Conservation (phyloP, 2,329 filamentous ascomycete genomes). For the Epichloe gansuensis region DNA sequence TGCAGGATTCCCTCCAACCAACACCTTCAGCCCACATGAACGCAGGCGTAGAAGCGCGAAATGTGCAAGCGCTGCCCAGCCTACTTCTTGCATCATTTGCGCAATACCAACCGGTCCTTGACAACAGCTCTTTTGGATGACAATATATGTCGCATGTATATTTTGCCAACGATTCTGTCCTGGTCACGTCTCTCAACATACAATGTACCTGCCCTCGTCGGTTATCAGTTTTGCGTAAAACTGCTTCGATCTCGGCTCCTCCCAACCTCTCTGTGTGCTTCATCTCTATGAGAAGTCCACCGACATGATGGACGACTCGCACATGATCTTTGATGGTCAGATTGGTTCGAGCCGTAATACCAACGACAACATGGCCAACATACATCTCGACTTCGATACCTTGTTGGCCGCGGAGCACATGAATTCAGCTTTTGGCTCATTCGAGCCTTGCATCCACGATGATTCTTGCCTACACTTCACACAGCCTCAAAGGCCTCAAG, state of each 20-base stretch:
- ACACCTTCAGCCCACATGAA: slow-evolving; percentile 1
- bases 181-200: too few relatives aligned
- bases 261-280: background rate
- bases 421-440: slow-evolving; percentile 15
- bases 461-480: slow-evolving; percentile 19
- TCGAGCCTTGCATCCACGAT: slow-evolving; percentile 18
- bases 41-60: background rate
- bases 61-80: background rate
- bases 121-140: too few relatives aligned
- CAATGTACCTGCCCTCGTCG: too few relatives aligned
- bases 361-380: slow-evolving; percentile 19
- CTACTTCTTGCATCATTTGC: too few relatives aligned
- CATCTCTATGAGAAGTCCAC: background rate
- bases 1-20: background rate
- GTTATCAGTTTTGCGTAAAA: too few relatives aligned
- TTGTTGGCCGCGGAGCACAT: slow-evolving; percentile 14
- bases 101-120: too few relatives aligned
- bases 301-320: slow-evolving; percentile 12
- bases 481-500: slow-evolving; percentile 7
- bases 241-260: background rate
- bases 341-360: slow-evolving; percentile 10
- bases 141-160: too few relatives aligned
- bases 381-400: slow-evolving; percentile 15
- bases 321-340: slow-evolving; percentile 13
- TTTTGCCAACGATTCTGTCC: too few relatives aligned